A percentile compares a stretch with the other conserved stretches of the same genome.
Evolutionary conservation across 495 filamentous ascomycete genomes (phyloP).

Genomic region (Aspergillus sclerotioniger): DNA sequence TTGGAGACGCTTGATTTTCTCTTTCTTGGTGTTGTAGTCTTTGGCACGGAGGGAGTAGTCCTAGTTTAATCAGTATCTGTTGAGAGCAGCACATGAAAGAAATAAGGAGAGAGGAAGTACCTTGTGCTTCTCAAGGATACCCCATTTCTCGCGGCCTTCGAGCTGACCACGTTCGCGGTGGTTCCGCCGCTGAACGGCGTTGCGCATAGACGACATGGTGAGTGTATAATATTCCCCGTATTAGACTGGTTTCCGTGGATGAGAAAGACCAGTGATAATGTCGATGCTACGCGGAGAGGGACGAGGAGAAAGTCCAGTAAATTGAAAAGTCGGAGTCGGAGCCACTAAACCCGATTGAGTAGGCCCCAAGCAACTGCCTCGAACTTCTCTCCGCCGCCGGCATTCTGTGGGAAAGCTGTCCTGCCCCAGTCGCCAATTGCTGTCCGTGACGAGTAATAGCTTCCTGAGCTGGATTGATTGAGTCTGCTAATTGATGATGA

Average conservation of each 20-base stretch:
- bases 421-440: too few relatives aligned
- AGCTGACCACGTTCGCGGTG: slow-evolving; percentile 90
- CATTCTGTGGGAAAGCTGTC: background rate
- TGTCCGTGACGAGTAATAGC: too few relatives aligned
- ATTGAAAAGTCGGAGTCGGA: background rate
- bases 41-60: slow-evolving; percentile 90
- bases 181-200: slow-evolving; percentile 71
- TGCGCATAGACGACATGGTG: slow-evolving; percentile 78
- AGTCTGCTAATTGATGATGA: too few relatives aligned
- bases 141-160: slow-evolving; percentile 74
- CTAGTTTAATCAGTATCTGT: slow-evolving; percentile 37
- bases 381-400: background rate
- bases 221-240: slow-evolving; percentile 3
- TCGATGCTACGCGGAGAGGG: background rate
- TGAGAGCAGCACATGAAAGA: too few relatives aligned
- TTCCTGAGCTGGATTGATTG: too few relatives aligned
- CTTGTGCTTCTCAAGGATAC: slow-evolving; percentile 87
- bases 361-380: background rate
- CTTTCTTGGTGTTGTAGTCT: slow-evolving; percentile 85
- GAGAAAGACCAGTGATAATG: background rate
- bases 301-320: background rate
- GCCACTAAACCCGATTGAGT: background rate
- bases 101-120: slow-evolving; percentile 33
- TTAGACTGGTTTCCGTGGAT: background rate
- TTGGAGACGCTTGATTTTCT: slow-evolving; percentile 70